Evolutionary conservation across 2,329 filamentous ascomycete genomes (phyloP), one percentile per base, ranked within the genome.

Genomic region (Phyllachora maydis): DNA sequence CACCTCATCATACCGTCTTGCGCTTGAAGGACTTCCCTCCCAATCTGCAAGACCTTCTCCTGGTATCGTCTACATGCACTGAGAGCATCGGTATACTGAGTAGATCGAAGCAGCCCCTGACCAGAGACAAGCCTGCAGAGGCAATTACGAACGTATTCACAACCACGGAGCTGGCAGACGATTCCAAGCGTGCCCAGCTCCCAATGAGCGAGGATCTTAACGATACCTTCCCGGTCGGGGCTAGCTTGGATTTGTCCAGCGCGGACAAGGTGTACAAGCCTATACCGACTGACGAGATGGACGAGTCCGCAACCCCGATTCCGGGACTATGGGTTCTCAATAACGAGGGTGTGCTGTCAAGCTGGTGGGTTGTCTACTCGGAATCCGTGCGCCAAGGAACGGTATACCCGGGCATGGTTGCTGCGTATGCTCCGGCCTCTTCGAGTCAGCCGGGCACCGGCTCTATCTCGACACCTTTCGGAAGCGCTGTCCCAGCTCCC

Each of bases 291-390:
- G 74, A 88, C 31, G 68, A 91, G 38, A 67, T 90, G 22, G 63
- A 75, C 16, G 65, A 83, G 37, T 90, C 82, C 4, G 61, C 72
- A 1, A 70, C 67, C 1, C 85, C 88, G 8, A 49, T 95, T 6
- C 88, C 88, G 5, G 79, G 72, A 8, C 56, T 92, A 19, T 73
- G 88, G 59, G 61, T 81, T 15, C 54, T 98, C 10, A 95, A 90
- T 29, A 73, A 92, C 33, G 79, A 93, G 38, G 88, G 88, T 32
- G 52, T 91, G 7, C 54, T 98, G 10, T 69, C 67, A 21, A 63
- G 70, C 8, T 98, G 85, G 82, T 93, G 85, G 79, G 50, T 95
- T 20, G 64, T 95, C 11, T 93, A 93, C 48, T 67, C 75, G 17
- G 81, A 90, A 19, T 82, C 85, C 2, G 70, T 98, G 30, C 66